These are phyloP conservation scores for Fusarium lyarnte DNA, from an alignment of 2,329 filamentous ascomycete genomes.

Conservation along the genomic window DNA sequence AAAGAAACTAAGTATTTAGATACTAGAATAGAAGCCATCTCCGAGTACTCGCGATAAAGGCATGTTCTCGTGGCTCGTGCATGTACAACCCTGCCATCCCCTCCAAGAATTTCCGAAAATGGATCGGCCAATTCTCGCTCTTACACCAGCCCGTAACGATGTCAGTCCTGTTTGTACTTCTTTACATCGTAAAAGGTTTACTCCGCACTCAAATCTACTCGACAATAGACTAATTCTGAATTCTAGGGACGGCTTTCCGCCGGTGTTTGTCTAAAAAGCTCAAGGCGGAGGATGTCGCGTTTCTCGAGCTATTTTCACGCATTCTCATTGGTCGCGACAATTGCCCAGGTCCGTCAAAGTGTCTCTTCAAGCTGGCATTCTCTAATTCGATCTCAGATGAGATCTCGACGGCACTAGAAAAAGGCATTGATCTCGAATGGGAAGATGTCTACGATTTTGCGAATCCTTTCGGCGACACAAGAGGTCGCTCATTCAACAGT, in stretches of 20 bases:
- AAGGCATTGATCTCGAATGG: background rate
- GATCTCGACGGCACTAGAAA: background rate
- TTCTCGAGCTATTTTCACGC: background rate
- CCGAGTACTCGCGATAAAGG: background rate
- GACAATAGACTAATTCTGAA: background rate
- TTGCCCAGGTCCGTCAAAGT: background rate
- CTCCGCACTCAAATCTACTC: too few relatives aligned
- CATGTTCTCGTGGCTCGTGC: background rate
- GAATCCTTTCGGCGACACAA: background rate
- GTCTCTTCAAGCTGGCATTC: too few relatives aligned
- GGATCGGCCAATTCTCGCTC: background rate
- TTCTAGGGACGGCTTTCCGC: accelerated
- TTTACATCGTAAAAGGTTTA: background rate
- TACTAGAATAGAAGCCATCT: too few relatives aligned
- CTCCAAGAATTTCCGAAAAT: background rate
- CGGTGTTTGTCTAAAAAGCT: background rate
- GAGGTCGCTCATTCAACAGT: background rate
- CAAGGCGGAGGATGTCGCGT: background rate
- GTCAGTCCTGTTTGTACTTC: background rate
- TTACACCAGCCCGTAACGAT: background rate
- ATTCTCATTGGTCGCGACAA: background rate
- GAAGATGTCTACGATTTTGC: background rate
- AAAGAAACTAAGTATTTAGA: too few relatives aligned
- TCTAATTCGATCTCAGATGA: background rate
- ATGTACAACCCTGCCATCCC: background rate